Evolutionary conservation across 306 rosid genomes (phyloP).

Genomic region (Mimosa pudica): DNA sequence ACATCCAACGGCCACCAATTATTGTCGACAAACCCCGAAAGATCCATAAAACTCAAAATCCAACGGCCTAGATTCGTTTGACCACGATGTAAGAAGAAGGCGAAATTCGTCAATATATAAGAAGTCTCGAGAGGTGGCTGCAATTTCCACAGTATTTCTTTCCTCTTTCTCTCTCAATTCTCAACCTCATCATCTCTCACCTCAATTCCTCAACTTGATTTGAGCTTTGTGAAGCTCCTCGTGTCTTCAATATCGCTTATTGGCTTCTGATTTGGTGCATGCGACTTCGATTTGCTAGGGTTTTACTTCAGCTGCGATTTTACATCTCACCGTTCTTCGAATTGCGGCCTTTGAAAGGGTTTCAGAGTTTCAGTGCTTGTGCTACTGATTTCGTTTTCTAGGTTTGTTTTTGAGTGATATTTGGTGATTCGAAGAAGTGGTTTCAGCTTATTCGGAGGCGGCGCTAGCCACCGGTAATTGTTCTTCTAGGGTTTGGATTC

Average conservation of each 20-base stretch:
- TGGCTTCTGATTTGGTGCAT: neutral
- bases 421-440: neutral
- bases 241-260: neutral
- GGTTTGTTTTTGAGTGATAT: neutral
- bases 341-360: neutral
- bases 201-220: neutral
- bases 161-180: neutral
- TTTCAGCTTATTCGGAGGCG: neutral
- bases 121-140: neutral
- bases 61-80: neutral
- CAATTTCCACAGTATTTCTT: neutral
- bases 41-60: neutral
- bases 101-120: neutral
- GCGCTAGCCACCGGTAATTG: constrained; percentile 20
- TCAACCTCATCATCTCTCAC: neutral
- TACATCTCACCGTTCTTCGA: neutral
- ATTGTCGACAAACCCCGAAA: neutral
- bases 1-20: neutral
- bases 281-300: constrained; percentile 19
- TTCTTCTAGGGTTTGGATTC: constrained; percentile 7
- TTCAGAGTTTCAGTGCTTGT: neutral
- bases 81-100: neutral
- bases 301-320: constrained; percentile 24
- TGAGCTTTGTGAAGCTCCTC: constrained; percentile 1
- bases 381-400: neutral